These are phyloP conservation scores for Calonectria pseudoreteaudii DNA, from an alignment of 2,329 filamentous ascomycete genomes.

Conservation along the genomic window DNA sequence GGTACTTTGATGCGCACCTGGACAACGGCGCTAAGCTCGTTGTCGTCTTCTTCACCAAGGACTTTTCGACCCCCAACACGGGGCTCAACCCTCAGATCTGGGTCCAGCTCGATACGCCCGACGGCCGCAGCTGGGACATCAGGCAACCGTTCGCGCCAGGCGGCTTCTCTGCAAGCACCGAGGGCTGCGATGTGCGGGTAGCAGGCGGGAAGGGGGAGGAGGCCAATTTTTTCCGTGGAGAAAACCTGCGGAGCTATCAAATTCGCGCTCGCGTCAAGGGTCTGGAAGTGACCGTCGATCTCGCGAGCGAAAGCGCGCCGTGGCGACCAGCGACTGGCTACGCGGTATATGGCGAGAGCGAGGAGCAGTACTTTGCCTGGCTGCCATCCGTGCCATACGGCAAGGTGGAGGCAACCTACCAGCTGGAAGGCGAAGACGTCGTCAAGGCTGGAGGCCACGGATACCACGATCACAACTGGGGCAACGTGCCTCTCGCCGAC, in stretches of 20 bases:
- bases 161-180: neutral
- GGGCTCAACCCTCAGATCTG: neutral
- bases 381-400: neutral
- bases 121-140: constrained; percentile 9
- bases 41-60: constrained; percentile 11
- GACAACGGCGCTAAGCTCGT: constrained; percentile 9
- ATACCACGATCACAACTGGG: neutral
- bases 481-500: neutral
- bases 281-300: neutral
- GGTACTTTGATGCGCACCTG: constrained; percentile 10
- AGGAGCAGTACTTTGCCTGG: neutral
- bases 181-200: neutral
- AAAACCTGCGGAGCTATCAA: neutral
- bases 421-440: neutral
- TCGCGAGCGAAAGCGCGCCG: neutral
- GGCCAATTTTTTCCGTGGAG: neutral
- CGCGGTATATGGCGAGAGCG: neutral
- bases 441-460: neutral
- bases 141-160: neutral
- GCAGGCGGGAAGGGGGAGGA: neutral
- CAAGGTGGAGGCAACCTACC: neutral
- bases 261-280: neutral
- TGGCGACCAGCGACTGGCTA: neutral
- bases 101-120: constrained; percentile 7
- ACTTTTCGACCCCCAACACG: neutral